Evolutionary conservation across 2,329 filamentous ascomycete species (phyloP), one percentile per base, ranked within the genome.

Genomic region (Zymoseptoria passerinii): DNA sequence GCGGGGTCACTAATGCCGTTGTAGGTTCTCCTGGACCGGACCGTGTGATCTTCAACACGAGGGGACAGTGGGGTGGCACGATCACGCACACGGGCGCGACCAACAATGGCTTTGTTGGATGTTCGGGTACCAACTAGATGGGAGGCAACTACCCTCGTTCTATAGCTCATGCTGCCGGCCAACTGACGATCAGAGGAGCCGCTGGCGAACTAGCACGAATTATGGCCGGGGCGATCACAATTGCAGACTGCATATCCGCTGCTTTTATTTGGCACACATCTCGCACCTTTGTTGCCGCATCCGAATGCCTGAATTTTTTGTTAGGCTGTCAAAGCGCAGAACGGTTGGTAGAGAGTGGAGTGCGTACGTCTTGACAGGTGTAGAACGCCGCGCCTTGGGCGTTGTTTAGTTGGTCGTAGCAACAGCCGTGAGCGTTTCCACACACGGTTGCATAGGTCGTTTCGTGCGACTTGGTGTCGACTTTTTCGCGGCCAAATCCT

Each of bases 31-130:
- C 86, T 1, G 86, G 86, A 44, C 74, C 86, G 18, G 85, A 89
- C 69, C 83, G 86, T 53, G 82, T 88, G 55, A 73, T 87, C 29
- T 83, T 89, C 74, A 85, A 83, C 68, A 76, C 68, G 0, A 61
- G 72, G 16, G 81, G 85, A 65, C 59, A 79, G 58, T 78, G 82
- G 50, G 86, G 84, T 13, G 86, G 84, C 44, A 75, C 81, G 28
- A 87, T 89, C 62, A 89, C 87, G 0, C 87, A 89, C 68, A 87
- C 83, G 20, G 86, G 86, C 28, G 86, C 86, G 18, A 82, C 79
- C 54, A 84, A 84, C 7, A 84, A 88, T 70, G 77, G 81, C 72
- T 89, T 89, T 72, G 83, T 89, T 57, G 80, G 77, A n/a, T 89
- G 86, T 70, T 70, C 69, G 49, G 75, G 75, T 28, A 74, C 72